A percentile compares a stretch with the other conserved stretches of the same genome.
phyloP scores from a whole-genome alignment of 1,284 basidiomycete genomes.

The Lentinula novae-zelandiae region DNA sequence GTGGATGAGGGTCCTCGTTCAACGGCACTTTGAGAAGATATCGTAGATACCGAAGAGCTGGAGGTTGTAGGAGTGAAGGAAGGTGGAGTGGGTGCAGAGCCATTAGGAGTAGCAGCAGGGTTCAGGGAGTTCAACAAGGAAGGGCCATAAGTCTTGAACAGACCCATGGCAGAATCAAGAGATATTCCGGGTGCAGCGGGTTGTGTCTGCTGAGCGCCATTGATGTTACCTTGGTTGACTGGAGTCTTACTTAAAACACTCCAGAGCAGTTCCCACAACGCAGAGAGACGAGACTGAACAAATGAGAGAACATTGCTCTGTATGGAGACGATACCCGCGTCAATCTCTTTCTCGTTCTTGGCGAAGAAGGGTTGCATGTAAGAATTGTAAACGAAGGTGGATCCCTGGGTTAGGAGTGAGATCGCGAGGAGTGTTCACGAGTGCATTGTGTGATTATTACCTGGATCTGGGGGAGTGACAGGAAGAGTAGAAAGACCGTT shows the following conservation, averaged over 20 bases:
- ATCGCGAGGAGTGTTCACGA: conserved; percentile 2
- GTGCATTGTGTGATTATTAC: conserved; percentile 31
- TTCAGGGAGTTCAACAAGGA: conserved; percentile 26
- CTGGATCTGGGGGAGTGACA: conserved; percentile 72
- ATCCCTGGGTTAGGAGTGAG: conserved; percentile 47
- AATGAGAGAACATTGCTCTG: conserved; percentile 52
- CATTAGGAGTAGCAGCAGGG: neutral
- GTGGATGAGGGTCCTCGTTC: conserved; percentile 13
- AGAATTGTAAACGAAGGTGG: conserved; percentile 65
- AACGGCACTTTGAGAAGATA: conserved; percentile 12
- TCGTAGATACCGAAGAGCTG: conserved; percentile 16
- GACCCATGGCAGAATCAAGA: conserved; percentile 28
- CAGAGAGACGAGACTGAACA: conserved; percentile 42
- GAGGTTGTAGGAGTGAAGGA: conserved; percentile 16
- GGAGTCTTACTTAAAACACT: conserved; percentile 40
- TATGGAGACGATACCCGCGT: conserved; percentile 54
- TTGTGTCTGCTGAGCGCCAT: conserved; percentile 16
- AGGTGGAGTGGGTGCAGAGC: conserved; percentile 11
- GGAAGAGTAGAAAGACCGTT: conserved; percentile 66
- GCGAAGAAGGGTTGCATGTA: conserved; percentile 66
- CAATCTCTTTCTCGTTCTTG: conserved; percentile 65
- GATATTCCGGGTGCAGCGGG: conserved; percentile 16
- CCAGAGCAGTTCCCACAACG: conserved; percentile 43
- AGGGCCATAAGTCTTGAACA: conserved; percentile 36
- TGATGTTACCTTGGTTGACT: conserved; percentile 12